Conservation (phyloP, 2,329 filamentous ascomycete genomes). For the Pseudogymnoascus sp. region DNA sequence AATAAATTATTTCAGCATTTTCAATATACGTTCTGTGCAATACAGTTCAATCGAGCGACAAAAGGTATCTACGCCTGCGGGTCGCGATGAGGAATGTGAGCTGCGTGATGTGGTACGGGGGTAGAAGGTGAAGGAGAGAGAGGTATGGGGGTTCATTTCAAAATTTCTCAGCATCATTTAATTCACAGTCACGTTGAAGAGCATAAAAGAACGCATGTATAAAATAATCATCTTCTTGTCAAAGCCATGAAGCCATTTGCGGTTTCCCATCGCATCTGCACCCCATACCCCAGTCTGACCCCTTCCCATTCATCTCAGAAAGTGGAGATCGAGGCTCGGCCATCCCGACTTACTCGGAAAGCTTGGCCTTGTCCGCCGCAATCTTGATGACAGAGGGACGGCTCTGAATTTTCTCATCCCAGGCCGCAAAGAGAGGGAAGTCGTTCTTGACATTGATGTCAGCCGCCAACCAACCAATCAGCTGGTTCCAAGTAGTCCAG, state of each 20-base stretch:
- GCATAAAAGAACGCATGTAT: background rate
- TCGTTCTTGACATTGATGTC: background rate
- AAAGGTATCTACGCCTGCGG: background rate
- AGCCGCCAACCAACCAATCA: background rate
- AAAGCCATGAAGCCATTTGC: background rate
- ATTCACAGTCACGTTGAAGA: background rate
- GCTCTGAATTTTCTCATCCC: background rate
- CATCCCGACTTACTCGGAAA: background rate
- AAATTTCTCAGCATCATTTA: background rate
- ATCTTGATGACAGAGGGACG: background rate
- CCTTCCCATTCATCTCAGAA: background rate
- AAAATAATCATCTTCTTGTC: background rate
- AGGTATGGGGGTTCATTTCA: background rate
- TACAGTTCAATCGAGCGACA: background rate
- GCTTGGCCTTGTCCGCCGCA: background rate
- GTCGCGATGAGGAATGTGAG: background rate
- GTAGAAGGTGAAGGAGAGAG: background rate
- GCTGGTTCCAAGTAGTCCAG: constrained; percentile 29
- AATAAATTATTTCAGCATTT: background rate
- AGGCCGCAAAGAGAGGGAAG: constrained; percentile 1
- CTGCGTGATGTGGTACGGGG: background rate
- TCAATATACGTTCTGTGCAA: background rate
- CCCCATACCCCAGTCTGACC: background rate
- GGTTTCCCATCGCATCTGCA: background rate
- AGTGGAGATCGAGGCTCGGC: background rate